A percentile compares a stretch with the other conserved stretches of the same genome.
phyloP scores from a whole-genome alignment of 768 basidiomycete species.

The Phaffia tasmanica region DNA sequence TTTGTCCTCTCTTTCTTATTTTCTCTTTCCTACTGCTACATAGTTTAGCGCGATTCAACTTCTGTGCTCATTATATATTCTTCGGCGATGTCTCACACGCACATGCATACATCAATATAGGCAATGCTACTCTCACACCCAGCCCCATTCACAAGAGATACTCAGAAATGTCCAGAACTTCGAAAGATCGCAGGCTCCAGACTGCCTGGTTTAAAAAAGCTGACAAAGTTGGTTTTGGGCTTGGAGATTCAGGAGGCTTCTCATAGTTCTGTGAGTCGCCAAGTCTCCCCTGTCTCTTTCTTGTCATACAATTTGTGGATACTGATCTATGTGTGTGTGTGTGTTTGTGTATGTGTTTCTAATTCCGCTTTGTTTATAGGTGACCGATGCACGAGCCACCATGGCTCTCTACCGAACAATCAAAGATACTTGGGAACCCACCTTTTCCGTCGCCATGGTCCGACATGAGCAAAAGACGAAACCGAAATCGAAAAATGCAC shows the following conservation, averaged over 20 bases:
- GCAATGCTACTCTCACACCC: constrained; percentile 41
- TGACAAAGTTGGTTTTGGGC: constrained; percentile 68
- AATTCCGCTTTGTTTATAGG: constrained; percentile 44
- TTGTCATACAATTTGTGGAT: background rate
- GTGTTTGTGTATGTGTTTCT: too few relatives aligned
- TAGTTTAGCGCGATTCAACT: background rate
- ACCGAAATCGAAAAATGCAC: constrained; percentile 23
- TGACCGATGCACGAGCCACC: constrained; percentile 83
- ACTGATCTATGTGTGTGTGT: too few relatives aligned
- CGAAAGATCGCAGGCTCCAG: constrained; percentile 45
- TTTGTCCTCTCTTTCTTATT: constrained; percentile 33
- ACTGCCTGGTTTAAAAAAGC: constrained; percentile 62
- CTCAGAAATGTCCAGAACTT: constrained; percentile 38
- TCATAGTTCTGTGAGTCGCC: constrained; percentile 66
- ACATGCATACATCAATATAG: constrained; percentile 28
- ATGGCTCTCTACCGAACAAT: constrained; percentile 86
- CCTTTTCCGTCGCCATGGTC: constrained; percentile 33
- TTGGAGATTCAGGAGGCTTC: constrained; percentile 75
- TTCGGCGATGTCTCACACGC: background rate
- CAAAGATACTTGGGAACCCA: constrained; percentile 71
- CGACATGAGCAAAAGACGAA: constrained; percentile 31
- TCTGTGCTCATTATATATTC: background rate
- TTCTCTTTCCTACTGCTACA: background rate
- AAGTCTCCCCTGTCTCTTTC: background rate
- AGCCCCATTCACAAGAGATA: constrained; percentile 38